Percentiles rank a stretch among this genome's conserved stretches.
Conservation (phyloP, 148 eudicot genomes). For the Cornus florida region DNA sequence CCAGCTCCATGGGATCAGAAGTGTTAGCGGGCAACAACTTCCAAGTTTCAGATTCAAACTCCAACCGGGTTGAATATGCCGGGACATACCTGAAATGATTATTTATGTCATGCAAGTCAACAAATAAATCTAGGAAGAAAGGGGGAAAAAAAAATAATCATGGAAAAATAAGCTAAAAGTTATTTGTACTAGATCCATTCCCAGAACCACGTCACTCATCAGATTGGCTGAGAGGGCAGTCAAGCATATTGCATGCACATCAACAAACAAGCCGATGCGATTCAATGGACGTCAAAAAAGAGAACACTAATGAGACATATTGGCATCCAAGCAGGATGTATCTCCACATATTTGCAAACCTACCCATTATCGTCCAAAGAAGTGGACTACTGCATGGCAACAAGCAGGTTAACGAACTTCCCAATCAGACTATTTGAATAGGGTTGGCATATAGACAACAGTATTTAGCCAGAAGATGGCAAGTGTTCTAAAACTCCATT, state of each 20-base stretch:
- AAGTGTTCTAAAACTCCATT: too few relatives aligned
- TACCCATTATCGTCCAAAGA: background rate
- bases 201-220: too few relatives aligned
- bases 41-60: conserved; percentile 72
- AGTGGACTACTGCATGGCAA: background rate
- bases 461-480: too few relatives aligned
- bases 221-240: too few relatives aligned
- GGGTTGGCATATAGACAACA: too few relatives aligned
- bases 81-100: conserved; percentile 71
- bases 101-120: background rate
- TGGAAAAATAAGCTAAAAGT: background rate
- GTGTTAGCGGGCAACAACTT: conserved; percentile 56
- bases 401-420: background rate
- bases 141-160: too few relatives aligned
- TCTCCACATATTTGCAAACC: background rate
- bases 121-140: background rate
- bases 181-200: background rate
- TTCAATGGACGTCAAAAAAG: background rate
- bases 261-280: too few relatives aligned
- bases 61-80: conserved; percentile 86
- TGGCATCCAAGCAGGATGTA: background rate
- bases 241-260: too few relatives aligned
- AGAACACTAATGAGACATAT: background rate
- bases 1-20: conserved; percentile 67
- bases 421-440: too few relatives aligned